These are phyloP conservation scores for Tubosaeta sp. DNA, from an alignment of 768 basidiomycete species.

Conservation along the genomic window DNA sequence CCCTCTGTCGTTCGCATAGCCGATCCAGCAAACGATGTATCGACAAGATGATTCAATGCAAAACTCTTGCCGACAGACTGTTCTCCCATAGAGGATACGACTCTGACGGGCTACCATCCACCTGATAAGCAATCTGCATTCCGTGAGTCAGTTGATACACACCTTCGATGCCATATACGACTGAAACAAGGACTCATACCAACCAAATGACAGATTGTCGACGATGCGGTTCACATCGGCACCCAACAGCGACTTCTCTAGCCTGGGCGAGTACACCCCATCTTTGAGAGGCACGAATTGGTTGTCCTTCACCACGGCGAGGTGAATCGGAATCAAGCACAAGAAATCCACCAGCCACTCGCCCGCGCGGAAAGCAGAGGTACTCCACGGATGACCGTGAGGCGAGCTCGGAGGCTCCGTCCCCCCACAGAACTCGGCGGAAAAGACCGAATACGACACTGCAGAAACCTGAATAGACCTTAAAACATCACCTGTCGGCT, in stretches of 20 bases:
- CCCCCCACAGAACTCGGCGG: constrained; percentile 6
- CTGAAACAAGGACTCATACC: constrained; percentile 62
- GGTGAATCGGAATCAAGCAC: constrained; percentile 61
- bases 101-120: constrained; percentile 48
- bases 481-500: constrained; percentile 46
- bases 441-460: constrained; percentile 28
- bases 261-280: constrained; percentile 45
- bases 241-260: constrained; percentile 52
- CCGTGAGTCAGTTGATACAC: no score
- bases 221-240: constrained; percentile 55
- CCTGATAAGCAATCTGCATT: no score
- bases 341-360: constrained; percentile 62
- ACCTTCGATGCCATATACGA: constrained; percentile 58
- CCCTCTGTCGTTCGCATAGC: constrained; percentile 66
- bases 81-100: constrained; percentile 67
- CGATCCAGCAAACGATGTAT: constrained; percentile 62
- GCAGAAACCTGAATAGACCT: constrained; percentile 35
- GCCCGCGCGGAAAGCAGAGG: constrained; percentile 43
- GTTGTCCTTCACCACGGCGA: constrained; percentile 57
- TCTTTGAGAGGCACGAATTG: constrained; percentile 59
- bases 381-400: constrained; percentile 18
- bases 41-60: constrained; percentile 54
- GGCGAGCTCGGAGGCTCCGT: background rate
- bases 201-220: constrained; percentile 52
- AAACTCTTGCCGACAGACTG: constrained; percentile 64